phyloP scores from a whole-genome alignment of 768 basidiomycete genomes.

The Podaxis pistillaris region DNA sequence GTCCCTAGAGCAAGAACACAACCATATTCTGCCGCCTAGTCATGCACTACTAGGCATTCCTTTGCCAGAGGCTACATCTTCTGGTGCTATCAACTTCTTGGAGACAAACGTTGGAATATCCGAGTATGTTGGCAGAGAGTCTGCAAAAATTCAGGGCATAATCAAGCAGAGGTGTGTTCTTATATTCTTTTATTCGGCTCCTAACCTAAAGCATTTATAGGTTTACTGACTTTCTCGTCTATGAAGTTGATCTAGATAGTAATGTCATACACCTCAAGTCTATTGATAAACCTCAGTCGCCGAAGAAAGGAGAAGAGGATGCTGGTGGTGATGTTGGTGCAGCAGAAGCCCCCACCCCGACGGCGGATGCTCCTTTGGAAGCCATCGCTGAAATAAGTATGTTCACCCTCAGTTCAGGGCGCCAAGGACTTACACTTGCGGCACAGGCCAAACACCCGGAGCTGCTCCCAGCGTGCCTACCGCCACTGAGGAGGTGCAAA shows the following conservation, averaged over 20 bases:
- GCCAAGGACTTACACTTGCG: background rate
- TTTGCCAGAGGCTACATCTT: conserved; percentile 45
- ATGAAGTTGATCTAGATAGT: conserved; percentile 81
- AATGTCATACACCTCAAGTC: conserved; percentile 81
- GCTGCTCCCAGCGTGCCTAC: background rate
- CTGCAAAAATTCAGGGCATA: conserved; percentile 81
- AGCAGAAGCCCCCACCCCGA: conserved; percentile 19
- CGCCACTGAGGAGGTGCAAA: conserved; percentile 13
- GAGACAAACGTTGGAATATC: conserved; percentile 91
- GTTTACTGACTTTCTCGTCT: conserved; percentile 96
- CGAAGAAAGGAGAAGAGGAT: conserved; percentile 36
- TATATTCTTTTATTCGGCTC: background rate
- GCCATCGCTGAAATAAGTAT: conserved; percentile 10
- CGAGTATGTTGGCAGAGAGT: conserved; percentile 72
- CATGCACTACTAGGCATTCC: conserved; percentile 65
- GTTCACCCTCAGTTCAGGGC: background rate
- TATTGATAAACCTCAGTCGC: conserved; percentile 65
- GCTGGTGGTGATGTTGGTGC: background rate
- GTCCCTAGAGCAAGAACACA: background rate
- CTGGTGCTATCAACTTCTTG: conserved; percentile 55
- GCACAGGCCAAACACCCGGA: conserved; percentile 13
- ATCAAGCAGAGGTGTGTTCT: conserved; percentile 88
- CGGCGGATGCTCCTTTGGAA: conserved; percentile 23
- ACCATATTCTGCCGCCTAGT: conserved; percentile 67
- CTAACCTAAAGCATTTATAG: conserved; percentile 36